Percentiles rank a stretch among this genome's conserved stretches.
These are phyloP conservation scores for Peribolospora baueri DNA, from an alignment of 768 basidiomycete genomes.

Conservation along the genomic window DNA sequence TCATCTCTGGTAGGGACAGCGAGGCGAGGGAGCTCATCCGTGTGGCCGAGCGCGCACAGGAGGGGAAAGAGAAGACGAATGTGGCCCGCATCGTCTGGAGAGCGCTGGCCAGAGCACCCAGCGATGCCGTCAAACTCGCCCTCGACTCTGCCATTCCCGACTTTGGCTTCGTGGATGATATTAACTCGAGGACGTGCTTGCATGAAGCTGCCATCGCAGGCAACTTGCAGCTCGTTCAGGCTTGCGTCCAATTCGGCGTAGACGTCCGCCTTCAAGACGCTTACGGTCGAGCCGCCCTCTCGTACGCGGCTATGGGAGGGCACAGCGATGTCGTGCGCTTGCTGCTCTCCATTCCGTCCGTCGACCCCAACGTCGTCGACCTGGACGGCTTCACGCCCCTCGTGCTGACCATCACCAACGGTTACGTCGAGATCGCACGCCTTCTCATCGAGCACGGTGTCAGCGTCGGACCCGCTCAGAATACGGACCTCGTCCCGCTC, in stretches of 20 bases:
- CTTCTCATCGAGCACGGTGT: conserved; percentile 56
- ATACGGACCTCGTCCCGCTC: conserved; percentile 52
- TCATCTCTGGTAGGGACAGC: conserved; percentile 33
- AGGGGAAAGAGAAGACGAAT: conserved; percentile 30
- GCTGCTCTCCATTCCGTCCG: conserved; percentile 43
- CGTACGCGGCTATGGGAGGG: conserved; percentile 89
- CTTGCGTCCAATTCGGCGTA: conserved; percentile 53
- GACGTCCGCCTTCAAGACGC: conserved; percentile 52
- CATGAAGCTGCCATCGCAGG: conserved; percentile 85
- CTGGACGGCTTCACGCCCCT: conserved; percentile 87
- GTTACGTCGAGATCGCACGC: conserved; percentile 54
- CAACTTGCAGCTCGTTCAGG: conserved; percentile 41
- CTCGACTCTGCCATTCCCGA: conserved; percentile 42
- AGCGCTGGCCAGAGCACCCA: conserved; percentile 27
- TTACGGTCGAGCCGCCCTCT: conserved; percentile 78
- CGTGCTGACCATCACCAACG: conserved; percentile 72
- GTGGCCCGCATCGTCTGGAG: conserved; percentile 90
- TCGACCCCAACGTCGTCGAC: conserved; percentile 43
- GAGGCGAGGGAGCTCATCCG: conserved; percentile 19
- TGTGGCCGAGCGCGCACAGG: conserved; percentile 36
- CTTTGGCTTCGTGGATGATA: conserved; percentile 80
- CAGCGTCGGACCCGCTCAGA: conserved; percentile 34
- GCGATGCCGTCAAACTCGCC: conserved; percentile 48
- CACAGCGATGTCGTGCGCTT: conserved; percentile 48
- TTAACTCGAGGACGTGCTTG: conserved; percentile 79